These are phyloP conservation scores for Dimargaris xerosporica DNA, from an alignment of 192 early-diverging fungal genomes.

Conservation along the genomic window DNA sequence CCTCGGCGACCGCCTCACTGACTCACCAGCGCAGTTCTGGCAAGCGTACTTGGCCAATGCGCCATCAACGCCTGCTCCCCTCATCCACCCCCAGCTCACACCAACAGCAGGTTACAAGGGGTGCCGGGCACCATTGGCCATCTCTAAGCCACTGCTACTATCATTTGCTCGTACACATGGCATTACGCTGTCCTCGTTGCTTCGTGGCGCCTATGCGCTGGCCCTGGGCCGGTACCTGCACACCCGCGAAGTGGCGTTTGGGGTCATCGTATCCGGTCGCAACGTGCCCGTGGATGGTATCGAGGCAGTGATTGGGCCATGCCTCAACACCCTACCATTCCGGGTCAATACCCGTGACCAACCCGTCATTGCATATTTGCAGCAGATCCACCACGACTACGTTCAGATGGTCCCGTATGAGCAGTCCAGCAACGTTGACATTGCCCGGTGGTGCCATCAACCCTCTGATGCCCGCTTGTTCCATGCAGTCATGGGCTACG, in stretches of 20 bases:
- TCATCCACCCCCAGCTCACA: background rate
- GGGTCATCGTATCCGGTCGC: background rate
- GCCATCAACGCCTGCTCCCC: background rate
- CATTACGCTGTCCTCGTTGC: background rate
- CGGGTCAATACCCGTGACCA: background rate
- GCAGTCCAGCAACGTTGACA: background rate
- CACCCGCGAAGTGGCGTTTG: background rate
- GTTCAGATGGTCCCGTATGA: slow-evolving; percentile 2
- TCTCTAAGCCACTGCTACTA: background rate
- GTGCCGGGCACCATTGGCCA: background rate
- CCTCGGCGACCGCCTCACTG: too few species aligned
- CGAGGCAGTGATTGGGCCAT: background rate
- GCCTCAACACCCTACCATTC: slow-evolving; percentile 4
- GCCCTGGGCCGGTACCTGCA: background rate
- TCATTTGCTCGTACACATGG: background rate
- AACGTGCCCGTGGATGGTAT: background rate
- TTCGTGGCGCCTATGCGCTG: slow-evolving; percentile 3
- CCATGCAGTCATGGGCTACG: background rate
- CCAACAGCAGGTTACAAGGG: background rate
- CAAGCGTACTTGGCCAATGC: background rate
- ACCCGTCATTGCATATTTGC: background rate
- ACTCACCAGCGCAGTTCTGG: too few species aligned
- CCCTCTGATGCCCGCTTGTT: background rate
- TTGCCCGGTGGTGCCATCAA: background rate
- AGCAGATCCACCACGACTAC: background rate